Percentiles rank a stretch among this genome's conserved stretches.
These are phyloP conservation scores for Podospora didyma DNA, from an alignment of 495 filamentous ascomycete species.

Conservation along the genomic window DNA sequence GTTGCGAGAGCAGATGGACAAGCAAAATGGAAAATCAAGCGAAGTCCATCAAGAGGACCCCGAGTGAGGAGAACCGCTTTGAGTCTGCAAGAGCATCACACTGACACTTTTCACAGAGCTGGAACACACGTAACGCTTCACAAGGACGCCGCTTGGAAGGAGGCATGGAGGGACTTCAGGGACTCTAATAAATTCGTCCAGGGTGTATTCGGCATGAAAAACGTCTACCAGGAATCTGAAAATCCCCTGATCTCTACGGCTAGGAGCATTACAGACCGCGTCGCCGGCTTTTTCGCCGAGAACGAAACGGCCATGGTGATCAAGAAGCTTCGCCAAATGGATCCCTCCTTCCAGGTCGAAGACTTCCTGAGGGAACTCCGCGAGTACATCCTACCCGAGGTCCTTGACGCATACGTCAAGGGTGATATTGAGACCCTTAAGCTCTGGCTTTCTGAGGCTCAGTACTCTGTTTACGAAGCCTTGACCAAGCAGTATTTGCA, in stretches of 20 bases:
- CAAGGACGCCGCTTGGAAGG: conserved; percentile 95
- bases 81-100: neutral
- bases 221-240: conserved; percentile 88
- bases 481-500: conserved; percentile 91
- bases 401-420: conserved; percentile 96
- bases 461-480: conserved; percentile 91
- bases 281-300: conserved; percentile 95
- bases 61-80: conserved; percentile 56
- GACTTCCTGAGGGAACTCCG: conserved; percentile 89
- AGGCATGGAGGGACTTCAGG: conserved; percentile 88
- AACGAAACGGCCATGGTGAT: conserved; percentile 97
- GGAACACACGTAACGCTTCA: conserved; percentile 92
- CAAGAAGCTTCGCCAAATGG: conserved; percentile 96
- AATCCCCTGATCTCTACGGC: conserved; percentile 92
- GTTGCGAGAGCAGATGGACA: conserved; percentile 63
- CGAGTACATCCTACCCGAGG: conserved; percentile 96
- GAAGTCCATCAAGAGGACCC: conserved; percentile 78
- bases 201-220: conserved; percentile 76
- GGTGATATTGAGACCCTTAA: conserved; percentile 87
- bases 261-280: conserved; percentile 84
- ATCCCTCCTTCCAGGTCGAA: conserved; percentile 91
- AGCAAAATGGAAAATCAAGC: conserved; percentile 43
- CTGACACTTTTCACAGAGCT: conserved; percentile 53
- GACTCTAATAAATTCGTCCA: conserved; percentile 88
- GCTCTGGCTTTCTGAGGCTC: conserved; percentile 91